Evolutionary conservation across 306 rosid species (phyloP).

Genomic region (Prunus salicina): DNA sequence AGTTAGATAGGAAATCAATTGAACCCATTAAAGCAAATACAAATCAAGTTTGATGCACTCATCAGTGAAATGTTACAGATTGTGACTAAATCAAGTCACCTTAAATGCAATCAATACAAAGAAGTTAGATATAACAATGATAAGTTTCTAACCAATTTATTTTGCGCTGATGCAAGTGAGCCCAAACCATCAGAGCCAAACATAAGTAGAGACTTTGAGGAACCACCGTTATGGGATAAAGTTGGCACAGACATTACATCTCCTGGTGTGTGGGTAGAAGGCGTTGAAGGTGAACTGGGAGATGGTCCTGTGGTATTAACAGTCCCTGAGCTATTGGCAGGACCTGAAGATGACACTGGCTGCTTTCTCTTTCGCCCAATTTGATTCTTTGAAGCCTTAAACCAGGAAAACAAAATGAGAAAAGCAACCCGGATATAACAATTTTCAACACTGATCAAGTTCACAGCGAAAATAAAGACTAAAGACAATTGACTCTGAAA

Average conservation of each 20-base stretch:
- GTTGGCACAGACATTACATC: constrained; percentile 46
- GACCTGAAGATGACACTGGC: constrained; percentile 51
- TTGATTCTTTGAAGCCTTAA: constrained; percentile 52
- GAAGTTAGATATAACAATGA: not conserved
- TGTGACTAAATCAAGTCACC: not conserved
- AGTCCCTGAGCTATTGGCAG: constrained; percentile 64
- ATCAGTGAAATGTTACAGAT: not conserved
- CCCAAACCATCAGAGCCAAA: constrained; percentile 48
- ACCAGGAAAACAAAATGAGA: constrained; percentile 21
- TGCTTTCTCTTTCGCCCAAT: constrained; percentile 55
- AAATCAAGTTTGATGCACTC: not conserved
- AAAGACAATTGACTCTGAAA: not conserved
- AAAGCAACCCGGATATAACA: not conserved
- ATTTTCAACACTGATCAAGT: not conserved
- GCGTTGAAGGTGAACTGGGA: constrained; percentile 53
- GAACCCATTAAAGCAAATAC: not conserved
- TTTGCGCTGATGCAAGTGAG: constrained; percentile 49
- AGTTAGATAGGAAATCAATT: not conserved
- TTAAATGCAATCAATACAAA: constrained; percentile 2
- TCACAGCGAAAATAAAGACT: not conserved
- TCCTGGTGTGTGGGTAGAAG: constrained; percentile 55
- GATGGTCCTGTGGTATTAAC: constrained; percentile 62
- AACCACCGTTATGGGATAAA: constrained; percentile 46
- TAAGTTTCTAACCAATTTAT: constrained; percentile 49
- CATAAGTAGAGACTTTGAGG: constrained; percentile 52